Percentiles rank a stretch among this genome's conserved stretches.
These are phyloP conservation scores for Hericium rajendrae DNA, from an alignment of 768 basidiomycete species.

Conservation along the genomic window DNA sequence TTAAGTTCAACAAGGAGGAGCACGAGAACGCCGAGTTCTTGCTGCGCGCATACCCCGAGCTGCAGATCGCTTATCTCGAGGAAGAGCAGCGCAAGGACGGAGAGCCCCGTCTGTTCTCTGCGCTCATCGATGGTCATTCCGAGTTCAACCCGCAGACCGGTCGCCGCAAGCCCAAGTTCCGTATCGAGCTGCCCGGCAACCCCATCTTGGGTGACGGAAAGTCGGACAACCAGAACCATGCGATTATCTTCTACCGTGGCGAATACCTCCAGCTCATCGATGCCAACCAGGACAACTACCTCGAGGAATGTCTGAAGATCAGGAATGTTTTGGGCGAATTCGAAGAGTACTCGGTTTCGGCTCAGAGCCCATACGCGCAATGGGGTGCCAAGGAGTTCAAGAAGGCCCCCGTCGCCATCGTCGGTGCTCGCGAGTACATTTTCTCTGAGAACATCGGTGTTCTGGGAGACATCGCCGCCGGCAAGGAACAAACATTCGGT, in stretches of 20 bases:
- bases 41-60: conserved; percentile 92
- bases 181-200: conserved; percentile 96
- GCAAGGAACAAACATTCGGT: conserved; percentile 99
- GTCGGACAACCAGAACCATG: conserved; percentile 99
- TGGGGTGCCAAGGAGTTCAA: conserved; percentile 86
- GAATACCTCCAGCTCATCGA: conserved; percentile 99
- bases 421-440: conserved; percentile 98
- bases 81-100: conserved; percentile 95
- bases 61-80: conserved; percentile 97
- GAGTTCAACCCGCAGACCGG: conserved; percentile 89
- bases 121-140: conserved; percentile 95
- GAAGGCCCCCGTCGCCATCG: conserved; percentile 86
- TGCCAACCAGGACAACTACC: conserved; percentile 99
- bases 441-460: conserved; percentile 99
- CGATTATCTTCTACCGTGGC: conserved; percentile 98
- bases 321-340: conserved; percentile 97
- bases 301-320: conserved; percentile 99
- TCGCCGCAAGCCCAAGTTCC: conserved; percentile 89
- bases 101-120: conserved; percentile 90
- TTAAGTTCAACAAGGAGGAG: conserved; percentile 99
- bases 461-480: conserved; percentile 94
- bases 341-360: conserved; percentile 81
- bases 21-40: conserved; percentile 98
- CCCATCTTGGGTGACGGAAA: conserved; percentile 99
- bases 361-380: conserved; percentile 85